Evolutionary conservation across 306 rosid species (phyloP), one percentile per base, ranked within the genome.

Genomic region (Acacia acuminata): DNA sequence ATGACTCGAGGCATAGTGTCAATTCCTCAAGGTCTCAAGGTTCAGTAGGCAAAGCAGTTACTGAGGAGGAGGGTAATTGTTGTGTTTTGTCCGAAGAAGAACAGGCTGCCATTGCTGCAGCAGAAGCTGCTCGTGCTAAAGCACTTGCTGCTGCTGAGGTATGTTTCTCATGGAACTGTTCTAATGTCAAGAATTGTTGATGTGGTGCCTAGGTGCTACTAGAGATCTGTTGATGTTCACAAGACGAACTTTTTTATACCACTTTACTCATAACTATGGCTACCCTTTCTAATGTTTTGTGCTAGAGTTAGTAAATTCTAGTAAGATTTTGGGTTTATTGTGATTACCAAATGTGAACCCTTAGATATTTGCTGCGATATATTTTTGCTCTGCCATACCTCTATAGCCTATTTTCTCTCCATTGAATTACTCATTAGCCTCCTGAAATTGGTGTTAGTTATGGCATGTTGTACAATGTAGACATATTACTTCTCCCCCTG

Each of bases 81-180:
- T 36, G 47, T 82, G 83, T 71, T 63, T 83, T 94, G 90, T 88
- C 98, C 27, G 93, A 96, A 88, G 98, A 93, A 89, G 99, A 96
- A 88, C 89, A 78, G 84, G 92, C 97, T 86, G 99, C 99, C 50
- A 72, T 96, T 75, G 97, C 95, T 79, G 99, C 95, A 72, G 99
- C 98, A 72, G 98, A 94, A 90, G 97, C 94, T 79, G 99, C 99
- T 77, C 97, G 94, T 63, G 91, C 95, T 67, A 91, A 94, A 40
- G 99, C 98, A 45, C 84, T 91, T 88, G 99, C 98, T 80, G 98
- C 98, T 91, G 98, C 94, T 53, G 86, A 92, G 99, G 99, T 96
- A 84, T 90, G 92, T 85, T 71, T 78, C 80, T 78, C 65, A 77
- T 73, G 69, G 47, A 44, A 47, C 53, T 81, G 43, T 42, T 83